A percentile compares a stretch with the other conserved stretches of the same genome.
phyloP scores from a whole-genome alignment of 202 grass and related monocot genomes.

The Thinopyrum obtusiflorum region DNA sequence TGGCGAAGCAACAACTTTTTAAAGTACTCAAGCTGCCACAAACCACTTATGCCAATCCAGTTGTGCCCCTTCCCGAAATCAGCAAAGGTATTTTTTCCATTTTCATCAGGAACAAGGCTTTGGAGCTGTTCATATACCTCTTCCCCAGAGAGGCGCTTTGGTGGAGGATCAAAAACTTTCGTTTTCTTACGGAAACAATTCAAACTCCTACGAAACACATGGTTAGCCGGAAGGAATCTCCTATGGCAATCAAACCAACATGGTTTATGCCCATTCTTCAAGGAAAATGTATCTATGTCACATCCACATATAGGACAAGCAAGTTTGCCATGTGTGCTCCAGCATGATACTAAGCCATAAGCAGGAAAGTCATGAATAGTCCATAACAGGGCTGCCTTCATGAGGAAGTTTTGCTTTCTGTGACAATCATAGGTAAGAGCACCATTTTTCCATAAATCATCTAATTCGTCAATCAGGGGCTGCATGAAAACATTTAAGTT shows the following conservation, averaged over 20 bases:
- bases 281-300: background rate
- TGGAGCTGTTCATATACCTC: background rate
- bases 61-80: no score
- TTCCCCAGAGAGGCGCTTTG: background rate
- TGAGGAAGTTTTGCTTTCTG: slow-evolving; percentile 7
- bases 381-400: background rate
- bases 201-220: background rate
- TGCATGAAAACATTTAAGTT: background rate
- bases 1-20: no score
- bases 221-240: background rate
- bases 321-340: slow-evolving; percentile 19
- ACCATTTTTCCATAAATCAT: background rate
- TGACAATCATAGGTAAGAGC: slow-evolving; percentile 8
- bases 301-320: background rate
- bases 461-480: background rate
- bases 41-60: no score
- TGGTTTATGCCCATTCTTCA: slow-evolving; percentile 21
- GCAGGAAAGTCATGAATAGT: slow-evolving; percentile 25
- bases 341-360: background rate
- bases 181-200: slow-evolving; percentile 20
- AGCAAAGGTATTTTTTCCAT: no score
- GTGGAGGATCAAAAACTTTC: background rate
- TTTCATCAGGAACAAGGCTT: background rate
- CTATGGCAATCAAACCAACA: slow-evolving; percentile 43
- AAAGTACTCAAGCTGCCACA: no score